Conservation (phyloP, 2,329 filamentous ascomycete species). For the Neofusicoccum umdonicola region DNA sequence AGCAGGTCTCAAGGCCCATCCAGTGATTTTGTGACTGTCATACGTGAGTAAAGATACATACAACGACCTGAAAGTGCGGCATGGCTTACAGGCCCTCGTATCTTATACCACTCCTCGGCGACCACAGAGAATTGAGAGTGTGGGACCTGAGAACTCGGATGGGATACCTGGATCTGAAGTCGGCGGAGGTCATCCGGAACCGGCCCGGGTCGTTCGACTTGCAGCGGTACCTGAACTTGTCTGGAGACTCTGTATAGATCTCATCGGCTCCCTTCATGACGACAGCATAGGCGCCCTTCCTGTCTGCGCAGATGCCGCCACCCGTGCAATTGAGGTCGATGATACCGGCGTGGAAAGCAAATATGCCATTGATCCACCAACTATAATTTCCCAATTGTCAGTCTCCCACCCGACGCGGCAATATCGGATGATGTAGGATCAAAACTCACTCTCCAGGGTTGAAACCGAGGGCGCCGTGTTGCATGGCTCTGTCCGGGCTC, state of each 20-base stretch:
- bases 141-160: constrained; percentile 47
- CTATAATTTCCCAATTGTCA: constrained; percentile 26
- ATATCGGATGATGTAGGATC: not conserved
- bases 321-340: constrained; percentile 43
- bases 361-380: constrained; percentile 51
- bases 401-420: not conserved
- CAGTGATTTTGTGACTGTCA: constrained; percentile 34
- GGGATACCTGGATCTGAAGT: constrained; percentile 39
- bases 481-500: constrained; percentile 31
- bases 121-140: constrained; percentile 43
- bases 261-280: constrained; percentile 43
- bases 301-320: constrained; percentile 44
- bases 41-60: not conserved
- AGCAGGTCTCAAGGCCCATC: constrained; percentile 41
- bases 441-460: constrained; percentile 44
- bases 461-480: constrained; percentile 44
- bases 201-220: constrained; percentile 40
- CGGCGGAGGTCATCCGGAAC: constrained; percentile 44
- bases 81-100: constrained; percentile 49
- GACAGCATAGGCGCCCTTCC: constrained; percentile 45
- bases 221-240: constrained; percentile 43
- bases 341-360: constrained; percentile 48
- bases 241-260: constrained; percentile 32
- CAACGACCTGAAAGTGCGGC: not conserved
- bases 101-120: constrained; percentile 46